Base-by-base conservation (phyloP, 1,139 yeast species). In the Zygosaccharomyces pseudobailii region DNA sequence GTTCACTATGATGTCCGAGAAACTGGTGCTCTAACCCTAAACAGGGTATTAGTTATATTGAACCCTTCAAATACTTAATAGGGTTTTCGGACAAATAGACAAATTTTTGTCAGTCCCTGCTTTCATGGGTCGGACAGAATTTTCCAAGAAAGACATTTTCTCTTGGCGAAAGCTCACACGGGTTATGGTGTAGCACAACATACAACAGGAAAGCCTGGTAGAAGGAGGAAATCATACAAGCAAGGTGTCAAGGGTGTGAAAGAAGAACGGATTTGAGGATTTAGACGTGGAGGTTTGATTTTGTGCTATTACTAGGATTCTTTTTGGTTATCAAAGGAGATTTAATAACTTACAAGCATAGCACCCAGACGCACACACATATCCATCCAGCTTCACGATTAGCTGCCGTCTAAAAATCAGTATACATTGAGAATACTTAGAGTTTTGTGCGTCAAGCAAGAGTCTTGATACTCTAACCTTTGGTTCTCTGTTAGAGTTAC, bases 181-280 rank as follows among this genome's bases (percentile, higher is more conserved):
- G 25, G 25, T 38, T 27, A 21, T 28, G 41, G 41, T 28, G 41
- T 38, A 38, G 20, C 41, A 38, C 28, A 38, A 38, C 40, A 38
- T 20, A 22, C 19, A 21, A 21, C 9, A 20, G 6, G 23, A 22
- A 38, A 10, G 22, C n/a, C 21, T 38, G 13, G 33, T 10, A 6
- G 20, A 19, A 7, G 25, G 21, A 30, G 4, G 17, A 17, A 28
- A 38, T 6, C 28, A 28, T 27, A n/a, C 34, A 38, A 20, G 10
- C 17, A 27, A 27, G 28, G 17, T 38, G 24, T 20, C 23, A 17
- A 38, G 28, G 41, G 34, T 19, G 24, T 8, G 17, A 5, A 20
- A 27, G 32, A 23, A 20, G 32, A 9, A 19, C 28, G 34, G 22
- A 17, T 38, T 20, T 21, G 24, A 25, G 33, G 41, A 32, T 38